A percentile compares a stretch with the other conserved stretches of the same genome.
Conservation (phyloP, 2,329 filamentous ascomycete genomes). For the Cladosporium sp. region DNA sequence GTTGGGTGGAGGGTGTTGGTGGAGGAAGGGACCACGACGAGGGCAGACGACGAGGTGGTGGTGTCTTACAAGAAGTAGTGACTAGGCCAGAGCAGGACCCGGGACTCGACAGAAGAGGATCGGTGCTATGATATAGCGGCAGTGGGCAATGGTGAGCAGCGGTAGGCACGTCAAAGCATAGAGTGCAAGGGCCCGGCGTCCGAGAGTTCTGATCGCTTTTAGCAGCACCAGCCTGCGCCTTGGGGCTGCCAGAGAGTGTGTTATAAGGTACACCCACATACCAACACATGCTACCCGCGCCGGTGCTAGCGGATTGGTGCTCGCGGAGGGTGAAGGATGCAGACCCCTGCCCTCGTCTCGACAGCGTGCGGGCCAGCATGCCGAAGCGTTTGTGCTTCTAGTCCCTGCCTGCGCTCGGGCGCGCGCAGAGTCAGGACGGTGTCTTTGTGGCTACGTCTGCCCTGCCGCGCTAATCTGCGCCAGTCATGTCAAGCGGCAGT, state of each 20-base stretch:
- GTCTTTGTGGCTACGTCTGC: too few relatives aligned
- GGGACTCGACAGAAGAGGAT: conserved; percentile 7
- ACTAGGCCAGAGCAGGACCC: conserved; percentile 6
- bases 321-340: conserved; percentile 11
- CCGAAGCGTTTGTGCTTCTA: conserved; percentile 12
- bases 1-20: neutral
- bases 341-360: conserved; percentile 13
- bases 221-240: conserved; percentile 11
- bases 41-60: neutral
- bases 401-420: conserved; percentile 7
- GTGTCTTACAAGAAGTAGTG: conserved; percentile 12
- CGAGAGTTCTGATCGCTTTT: conserved; percentile 12
- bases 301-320: conserved; percentile 9
- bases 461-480: too few relatives aligned
- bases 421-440: conserved; percentile 4
- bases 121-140: conserved; percentile 10
- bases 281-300: conserved; percentile 12
- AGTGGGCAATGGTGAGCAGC: neutral
- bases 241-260: conserved; percentile 10
- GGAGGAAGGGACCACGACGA: neutral
- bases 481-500: too few relatives aligned
- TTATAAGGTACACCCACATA: conserved; percentile 14
- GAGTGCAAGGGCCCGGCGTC: conserved; percentile 11
- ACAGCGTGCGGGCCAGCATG: conserved; percentile 13
- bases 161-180: conserved; percentile 9